These are phyloP conservation scores for Salinomyces thailandicus DNA, from an alignment of 2,329 filamentous ascomycete genomes.

Conservation along the genomic window DNA sequence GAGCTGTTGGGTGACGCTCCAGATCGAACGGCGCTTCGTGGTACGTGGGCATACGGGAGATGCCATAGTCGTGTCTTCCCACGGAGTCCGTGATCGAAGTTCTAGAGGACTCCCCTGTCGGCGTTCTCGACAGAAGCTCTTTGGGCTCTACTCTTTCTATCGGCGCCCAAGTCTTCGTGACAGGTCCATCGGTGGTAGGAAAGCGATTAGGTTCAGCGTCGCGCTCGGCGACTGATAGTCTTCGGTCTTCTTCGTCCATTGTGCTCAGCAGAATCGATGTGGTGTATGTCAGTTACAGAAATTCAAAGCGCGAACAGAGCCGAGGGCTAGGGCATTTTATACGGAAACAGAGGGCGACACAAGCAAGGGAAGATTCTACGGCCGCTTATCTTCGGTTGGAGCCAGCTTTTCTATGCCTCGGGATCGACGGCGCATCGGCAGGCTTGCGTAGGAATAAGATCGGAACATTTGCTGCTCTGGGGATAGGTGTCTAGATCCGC, in stretches of 20 bases:
- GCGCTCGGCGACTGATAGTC: constrained; percentile 44
- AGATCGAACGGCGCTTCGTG: constrained; percentile 42
- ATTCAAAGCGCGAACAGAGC: too few relatives aligned
- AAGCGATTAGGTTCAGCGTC: constrained; percentile 40
- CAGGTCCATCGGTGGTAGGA: constrained; percentile 2
- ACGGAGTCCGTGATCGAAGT: constrained; percentile 32
- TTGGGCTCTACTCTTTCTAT: constrained; percentile 3
- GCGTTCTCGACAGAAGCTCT: constrained; percentile 48
- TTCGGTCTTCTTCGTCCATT: constrained; percentile 47
- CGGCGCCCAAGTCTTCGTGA: constrained; percentile 1
- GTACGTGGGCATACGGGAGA: constrained; percentile 55
- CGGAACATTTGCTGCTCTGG: too few relatives aligned
- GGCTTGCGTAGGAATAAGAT: too few relatives aligned
- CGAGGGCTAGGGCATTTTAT: too few relatives aligned
- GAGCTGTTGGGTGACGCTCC: constrained; percentile 56
- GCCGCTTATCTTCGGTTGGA: background rate
- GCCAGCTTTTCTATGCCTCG: too few relatives aligned
- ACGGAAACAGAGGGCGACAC: background rate
- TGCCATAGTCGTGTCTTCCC: constrained; percentile 33
- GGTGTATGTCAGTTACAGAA: too few relatives aligned
- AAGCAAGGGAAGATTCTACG: background rate
- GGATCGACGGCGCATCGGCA: too few relatives aligned
- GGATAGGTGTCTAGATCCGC: too few relatives aligned
- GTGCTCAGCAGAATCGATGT: background rate
- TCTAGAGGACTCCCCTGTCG: constrained; percentile 42